phyloP scores from a whole-genome alignment of 495 filamentous ascomycete species.

The Umbilicaria muhlenbergii region DNA sequence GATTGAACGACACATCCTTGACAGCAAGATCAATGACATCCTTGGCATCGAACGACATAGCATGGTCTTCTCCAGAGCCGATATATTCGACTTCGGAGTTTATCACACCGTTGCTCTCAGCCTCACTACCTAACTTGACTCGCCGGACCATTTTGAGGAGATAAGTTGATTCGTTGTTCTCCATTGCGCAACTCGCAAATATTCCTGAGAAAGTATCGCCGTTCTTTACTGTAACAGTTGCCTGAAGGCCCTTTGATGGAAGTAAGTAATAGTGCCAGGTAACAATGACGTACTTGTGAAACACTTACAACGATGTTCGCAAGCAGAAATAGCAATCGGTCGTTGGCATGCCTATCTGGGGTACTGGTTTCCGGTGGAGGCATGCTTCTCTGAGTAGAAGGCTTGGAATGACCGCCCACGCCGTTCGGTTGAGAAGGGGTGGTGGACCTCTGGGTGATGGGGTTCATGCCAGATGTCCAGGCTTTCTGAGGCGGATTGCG shows the following conservation, averaged over 20 bases:
- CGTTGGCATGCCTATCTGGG: slow-evolving; percentile 47
- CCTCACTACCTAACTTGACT: slow-evolving; percentile 30
- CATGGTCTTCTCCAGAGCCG: slow-evolving; percentile 45
- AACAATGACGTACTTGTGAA: slow-evolving; percentile 2
- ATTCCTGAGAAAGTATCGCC: slow-evolving; percentile 63
- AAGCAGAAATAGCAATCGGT: slow-evolving; percentile 47
- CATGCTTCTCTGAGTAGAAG: slow-evolving; percentile 22
- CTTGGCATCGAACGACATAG: slow-evolving; percentile 66
- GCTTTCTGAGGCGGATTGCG: slow-evolving; percentile 41
- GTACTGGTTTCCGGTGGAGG: slow-evolving; percentile 35
- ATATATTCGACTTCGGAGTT: slow-evolving; percentile 37
- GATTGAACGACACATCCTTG: slow-evolving; percentile 35
- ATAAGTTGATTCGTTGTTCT: slow-evolving; percentile 43
- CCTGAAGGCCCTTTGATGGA: slow-evolving; percentile 42
- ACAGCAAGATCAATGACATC: slow-evolving; percentile 56
- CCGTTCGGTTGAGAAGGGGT: slow-evolving; percentile 38
- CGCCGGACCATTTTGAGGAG: slow-evolving; percentile 73
- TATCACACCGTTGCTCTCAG: slow-evolving; percentile 39
- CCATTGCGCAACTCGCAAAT: slow-evolving; percentile 44
- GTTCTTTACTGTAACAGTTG: slow-evolving; percentile 50
- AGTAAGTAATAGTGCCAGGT: slow-evolving; percentile 12
- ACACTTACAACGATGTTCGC: slow-evolving; percentile 46
- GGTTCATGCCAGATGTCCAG: slow-evolving; percentile 49
- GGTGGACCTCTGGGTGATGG: slow-evolving; percentile 41
- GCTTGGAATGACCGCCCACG: slow-evolving; percentile 27